These are phyloP conservation scores for Scedosporium aurantiacum DNA, from an alignment of 2,329 filamentous ascomycete genomes.

Conservation along the genomic window DNA sequence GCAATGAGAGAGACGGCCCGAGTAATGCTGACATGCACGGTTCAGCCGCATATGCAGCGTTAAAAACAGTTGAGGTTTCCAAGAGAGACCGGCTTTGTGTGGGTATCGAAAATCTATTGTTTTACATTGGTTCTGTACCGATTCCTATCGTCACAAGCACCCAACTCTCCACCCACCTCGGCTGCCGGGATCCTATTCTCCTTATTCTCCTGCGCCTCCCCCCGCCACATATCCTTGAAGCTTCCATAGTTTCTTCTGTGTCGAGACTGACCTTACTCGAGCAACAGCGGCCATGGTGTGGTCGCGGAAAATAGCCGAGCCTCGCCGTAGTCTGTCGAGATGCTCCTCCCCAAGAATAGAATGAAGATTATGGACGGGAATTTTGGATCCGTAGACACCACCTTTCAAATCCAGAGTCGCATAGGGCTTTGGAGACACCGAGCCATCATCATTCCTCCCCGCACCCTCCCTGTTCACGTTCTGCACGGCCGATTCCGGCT, in stretches of 20 bases:
- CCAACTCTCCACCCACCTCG: background rate
- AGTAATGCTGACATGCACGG: too few species aligned
- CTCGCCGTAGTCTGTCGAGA: constrained; percentile 17
- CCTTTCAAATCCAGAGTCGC: constrained; percentile 18
- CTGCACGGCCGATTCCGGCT: background rate
- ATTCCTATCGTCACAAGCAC: background rate
- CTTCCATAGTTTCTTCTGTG: constrained; percentile 35
- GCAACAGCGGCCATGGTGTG: constrained; percentile 22
- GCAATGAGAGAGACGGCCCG: too few species aligned
- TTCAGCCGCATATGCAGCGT: too few species aligned
- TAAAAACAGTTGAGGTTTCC: too few species aligned
- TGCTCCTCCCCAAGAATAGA: constrained; percentile 30
- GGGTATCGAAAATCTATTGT: too few species aligned
- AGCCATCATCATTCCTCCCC: background rate
- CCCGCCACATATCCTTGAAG: constrained; percentile 32
- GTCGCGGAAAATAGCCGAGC: constrained; percentile 8
- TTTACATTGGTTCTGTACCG: background rate
- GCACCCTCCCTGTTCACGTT: background rate
- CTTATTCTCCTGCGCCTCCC: background rate
- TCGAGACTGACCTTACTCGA: constrained; percentile 17
- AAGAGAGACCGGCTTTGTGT: too few species aligned
- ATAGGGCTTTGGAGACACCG: background rate
- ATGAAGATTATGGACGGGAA: constrained; percentile 35
- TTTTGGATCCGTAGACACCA: constrained; percentile 13
- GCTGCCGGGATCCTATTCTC: background rate